Percentiles rank a stretch among this genome's conserved stretches.
Conservation (phyloP, 108 stramenopile species). For the Stephanodiscus minutulus region DNA sequence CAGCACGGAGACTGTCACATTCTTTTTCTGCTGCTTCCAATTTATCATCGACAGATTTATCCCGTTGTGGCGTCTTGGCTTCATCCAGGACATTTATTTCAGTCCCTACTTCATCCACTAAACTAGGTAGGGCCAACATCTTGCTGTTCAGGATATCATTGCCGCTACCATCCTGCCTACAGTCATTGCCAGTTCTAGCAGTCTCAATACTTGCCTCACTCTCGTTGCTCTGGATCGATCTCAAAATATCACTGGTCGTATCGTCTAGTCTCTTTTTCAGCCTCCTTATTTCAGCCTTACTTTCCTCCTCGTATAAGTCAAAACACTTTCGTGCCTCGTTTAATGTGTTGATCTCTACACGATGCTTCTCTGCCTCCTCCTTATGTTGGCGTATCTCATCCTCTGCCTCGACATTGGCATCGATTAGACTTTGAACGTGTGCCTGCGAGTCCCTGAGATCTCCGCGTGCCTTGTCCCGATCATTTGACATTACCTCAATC, state of each 20-base stretch:
- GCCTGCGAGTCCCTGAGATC: background rate
- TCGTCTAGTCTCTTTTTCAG: slow-evolving; percentile 12
- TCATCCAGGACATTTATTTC: background rate
- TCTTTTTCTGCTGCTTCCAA: background rate
- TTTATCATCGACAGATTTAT: background rate
- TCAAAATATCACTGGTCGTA: slow-evolving; percentile 3
- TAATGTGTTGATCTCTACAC: background rate
- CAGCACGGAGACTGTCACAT: background rate
- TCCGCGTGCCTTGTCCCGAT: background rate
- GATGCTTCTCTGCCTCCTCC: slow-evolving; percentile 7
- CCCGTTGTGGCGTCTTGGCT: background rate
- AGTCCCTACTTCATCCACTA: slow-evolving; percentile 1
- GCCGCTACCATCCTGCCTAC: background rate
- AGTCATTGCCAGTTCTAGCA: background rate
- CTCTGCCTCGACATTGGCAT: slow-evolving; percentile 6
- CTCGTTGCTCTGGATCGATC: slow-evolving; percentile 9
- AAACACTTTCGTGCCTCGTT: background rate
- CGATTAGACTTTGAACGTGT: background rate
- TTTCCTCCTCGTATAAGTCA: slow-evolving; percentile 11
- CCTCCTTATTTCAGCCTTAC: slow-evolving; percentile 6
- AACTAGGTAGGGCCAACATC: background rate
- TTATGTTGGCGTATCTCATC: background rate
- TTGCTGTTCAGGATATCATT: background rate
- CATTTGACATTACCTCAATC: background rate
- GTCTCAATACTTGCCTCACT: background rate